Percentiles rank a stretch among this genome's conserved stretches.
These are phyloP conservation scores for Sphaerulina vaccinii DNA, from an alignment of 2,329 filamentous ascomycete species.

Conservation along the genomic window DNA sequence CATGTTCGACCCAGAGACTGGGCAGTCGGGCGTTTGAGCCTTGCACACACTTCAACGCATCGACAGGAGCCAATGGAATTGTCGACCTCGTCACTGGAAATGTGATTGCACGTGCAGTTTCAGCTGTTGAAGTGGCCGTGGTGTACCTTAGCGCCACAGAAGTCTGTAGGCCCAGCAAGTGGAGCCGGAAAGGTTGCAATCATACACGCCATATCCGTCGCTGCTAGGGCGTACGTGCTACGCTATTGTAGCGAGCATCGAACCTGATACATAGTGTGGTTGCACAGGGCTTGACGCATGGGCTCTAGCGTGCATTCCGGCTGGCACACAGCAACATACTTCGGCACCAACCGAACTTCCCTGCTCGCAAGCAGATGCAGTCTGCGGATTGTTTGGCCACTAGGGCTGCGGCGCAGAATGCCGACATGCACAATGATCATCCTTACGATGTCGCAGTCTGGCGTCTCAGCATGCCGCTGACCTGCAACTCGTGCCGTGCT, in stretches of 20 bases:
- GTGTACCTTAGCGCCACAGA: conserved; percentile 2
- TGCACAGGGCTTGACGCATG: conserved; percentile 27
- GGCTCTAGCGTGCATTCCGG: conserved; percentile 30
- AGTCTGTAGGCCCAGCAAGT: conserved; percentile 3
- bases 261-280: conserved; percentile 30
- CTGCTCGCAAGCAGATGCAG: conserved; percentile 10
- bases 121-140: neutral
- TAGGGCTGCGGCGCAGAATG: conserved; percentile 6
- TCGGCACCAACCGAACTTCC: conserved; percentile 28
- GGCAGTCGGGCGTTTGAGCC: conserved; percentile 29
- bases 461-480: neutral
- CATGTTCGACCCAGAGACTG: conserved; percentile 30
- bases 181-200: conserved; percentile 7
- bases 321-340: conserved; percentile 13
- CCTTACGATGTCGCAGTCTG: neutral
- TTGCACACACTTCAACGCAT: conserved; percentile 21
- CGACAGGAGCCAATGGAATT: neutral
- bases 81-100: neutral
- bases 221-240: conserved; percentile 3
- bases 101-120: conserved; percentile 8
- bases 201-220: conserved; percentile 12
- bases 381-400: neutral
- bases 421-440: conserved; percentile 5
- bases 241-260: conserved; percentile 3
- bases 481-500: conserved; percentile 6